Evolutionary conservation across 1,139 yeast species (phyloP), one percentile per base, ranked within the genome.

Genomic region (Yamadazyma atmosphaerica): DNA sequence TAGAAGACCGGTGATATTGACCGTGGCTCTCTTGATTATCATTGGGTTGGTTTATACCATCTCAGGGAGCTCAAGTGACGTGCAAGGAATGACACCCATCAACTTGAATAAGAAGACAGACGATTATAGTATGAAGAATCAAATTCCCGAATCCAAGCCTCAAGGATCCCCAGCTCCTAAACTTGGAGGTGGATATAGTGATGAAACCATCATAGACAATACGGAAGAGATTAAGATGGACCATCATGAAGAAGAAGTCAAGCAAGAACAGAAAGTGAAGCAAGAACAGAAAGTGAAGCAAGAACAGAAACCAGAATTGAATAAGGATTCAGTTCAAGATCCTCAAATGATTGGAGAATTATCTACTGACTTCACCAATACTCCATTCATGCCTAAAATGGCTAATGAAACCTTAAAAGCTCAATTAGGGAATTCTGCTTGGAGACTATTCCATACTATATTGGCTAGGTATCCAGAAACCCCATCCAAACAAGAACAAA

Each of bases 351-450:
- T 19, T 15, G 26, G 24, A 27, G 27, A 29, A 33, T 15, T 22
- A 19, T 13, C 36, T 23, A 32, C 24, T 18, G 36, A 36, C 10
- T 37, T 58, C 40, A 68, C 73, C 1, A 72, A 66, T 23, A 61
- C 68, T 12, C 84, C 88, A 4, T 86, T 89, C 50, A 89, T 89
- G 96, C 92, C 94, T 11, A 78, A 85, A 46, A 86, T 89, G 94
- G 86, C 84, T 29, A 56, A 70, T 60, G 70, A 72, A 58, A 68
- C 82, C 1, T 60, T 77, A 38, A 77, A 77, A 50, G 88, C 87
- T 0, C 85, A 83, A 51, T 70, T 85, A 12, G 98, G 98, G 1
- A 75, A 87, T 41, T 86, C 98, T 0, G 83, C 96, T 0, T 92
- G 98, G 98, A 86, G 60, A 45, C 56, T 72, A 21, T 80, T 92